Evolutionary conservation across 441 rosid species (phyloP), one percentile per base, ranked within the genome.

Genomic region (Euphorbia celastroides): DNA sequence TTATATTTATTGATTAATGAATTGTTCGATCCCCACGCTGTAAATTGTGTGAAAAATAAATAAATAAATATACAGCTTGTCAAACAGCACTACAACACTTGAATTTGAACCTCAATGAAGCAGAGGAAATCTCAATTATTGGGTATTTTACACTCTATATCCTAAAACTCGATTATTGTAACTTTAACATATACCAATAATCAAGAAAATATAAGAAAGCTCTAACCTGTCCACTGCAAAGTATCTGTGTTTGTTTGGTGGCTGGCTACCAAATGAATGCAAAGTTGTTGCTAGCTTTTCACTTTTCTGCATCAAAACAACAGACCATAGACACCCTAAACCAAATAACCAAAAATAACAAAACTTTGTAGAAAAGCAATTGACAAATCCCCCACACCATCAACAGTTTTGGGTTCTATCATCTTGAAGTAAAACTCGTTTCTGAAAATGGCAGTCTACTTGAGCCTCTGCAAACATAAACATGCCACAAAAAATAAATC

Each of bases 371-470:
- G 57, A 71, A 22, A 14, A 16, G 27, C 5, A 34, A 58, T 17
- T 20, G 5, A 5, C 62, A 46, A 58, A 19, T 57, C 19, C 51
- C 67, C 26, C 61, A 87, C 96, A 80, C 97, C 89, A 72, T 31
- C 65, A 26, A 75, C 81, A 19, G 87, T 82, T 76, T 64, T 82
- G 26, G 87, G 74, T 50, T 85, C 89, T 41, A 83, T 77, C 99
- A 93, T 93, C 85, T 84, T 83, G 57, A 84, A 88, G 77, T 90
- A 80, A 72, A 93, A 93, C 41, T 93, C 95, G 66, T 90, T 93
- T 83, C 83, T 82, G 73, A 83, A 87, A 17, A 92, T 85, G 0
- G 98, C 98, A 80, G 86, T 93, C 85, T 85, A 84, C 81, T 69
- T 86, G 73, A 93, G 95, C 74, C 60, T 86, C 97, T 84, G 85